Evolutionary conservation across 2,329 filamentous ascomycete species (phyloP).

Genomic region (Fusarium beomiforme): DNA sequence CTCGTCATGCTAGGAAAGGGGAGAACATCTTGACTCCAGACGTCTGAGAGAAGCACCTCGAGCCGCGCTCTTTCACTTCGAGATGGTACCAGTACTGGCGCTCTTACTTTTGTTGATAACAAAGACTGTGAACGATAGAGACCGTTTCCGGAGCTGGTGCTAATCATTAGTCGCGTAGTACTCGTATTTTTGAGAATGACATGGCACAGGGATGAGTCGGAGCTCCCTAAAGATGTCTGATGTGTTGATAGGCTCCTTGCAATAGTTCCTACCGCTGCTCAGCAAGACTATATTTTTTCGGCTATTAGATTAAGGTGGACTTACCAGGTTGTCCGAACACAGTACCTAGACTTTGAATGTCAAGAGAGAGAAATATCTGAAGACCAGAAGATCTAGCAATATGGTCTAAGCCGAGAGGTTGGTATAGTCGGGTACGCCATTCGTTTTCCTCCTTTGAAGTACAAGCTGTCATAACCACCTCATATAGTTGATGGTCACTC

Average conservation of each 20-base stretch:
- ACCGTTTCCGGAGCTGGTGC: constrained; percentile 53
- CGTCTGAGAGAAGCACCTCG: constrained; percentile 77
- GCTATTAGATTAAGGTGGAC: neutral
- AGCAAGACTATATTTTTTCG: neutral
- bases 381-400: constrained; percentile 58
- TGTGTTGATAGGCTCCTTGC: constrained; percentile 81
- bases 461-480: constrained; percentile 88
- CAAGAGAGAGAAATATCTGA: constrained; percentile 72
- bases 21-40: constrained; percentile 84
- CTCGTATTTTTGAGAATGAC: constrained; percentile 90
- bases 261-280: constrained; percentile 60
- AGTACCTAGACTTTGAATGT: constrained; percentile 78
- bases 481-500: constrained; percentile 78
- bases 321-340: constrained; percentile 78
- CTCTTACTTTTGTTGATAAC: constrained; percentile 70
- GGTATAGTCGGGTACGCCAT: constrained; percentile 78
- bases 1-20: constrained; percentile 84
- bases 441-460: constrained; percentile 80
- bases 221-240: constrained; percentile 77
- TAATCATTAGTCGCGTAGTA: constrained; percentile 66
- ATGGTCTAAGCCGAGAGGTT: constrained; percentile 59
- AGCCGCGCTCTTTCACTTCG: constrained; percentile 80
- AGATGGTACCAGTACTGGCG: constrained; percentile 77
- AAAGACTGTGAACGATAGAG: constrained; percentile 85
- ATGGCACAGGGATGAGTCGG: constrained; percentile 74